phyloP scores from a whole-genome alignment of 1,139 yeast species.

The Insectozyma bohioensis region DNA sequence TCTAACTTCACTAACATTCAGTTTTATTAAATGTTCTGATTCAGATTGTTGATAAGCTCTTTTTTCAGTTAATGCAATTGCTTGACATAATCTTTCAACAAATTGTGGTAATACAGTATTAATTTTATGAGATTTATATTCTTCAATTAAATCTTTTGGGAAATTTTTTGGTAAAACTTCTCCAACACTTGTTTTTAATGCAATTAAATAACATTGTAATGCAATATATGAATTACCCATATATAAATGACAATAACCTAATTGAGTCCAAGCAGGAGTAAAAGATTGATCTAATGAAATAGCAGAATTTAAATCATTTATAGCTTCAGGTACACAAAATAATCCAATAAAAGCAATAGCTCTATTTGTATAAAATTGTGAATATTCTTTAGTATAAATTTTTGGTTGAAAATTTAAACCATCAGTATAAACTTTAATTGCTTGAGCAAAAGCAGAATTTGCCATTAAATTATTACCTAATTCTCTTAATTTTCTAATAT shows the following conservation, averaged over 20 bases:
- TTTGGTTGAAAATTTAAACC: constrained; percentile 27
- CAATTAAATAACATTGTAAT: constrained; percentile 33
- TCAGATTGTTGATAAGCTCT: constrained; percentile 42
- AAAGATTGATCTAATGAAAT: constrained; percentile 31
- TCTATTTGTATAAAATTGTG: constrained; percentile 41
- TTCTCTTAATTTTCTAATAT: constrained; percentile 31
- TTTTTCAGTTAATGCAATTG: constrained; percentile 38
- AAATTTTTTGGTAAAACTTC: constrained; percentile 30
- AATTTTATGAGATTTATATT: constrained; percentile 24
- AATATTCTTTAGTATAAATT: constrained; percentile 20
- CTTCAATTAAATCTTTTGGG: constrained; percentile 18
- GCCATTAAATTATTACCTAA: constrained; percentile 45
- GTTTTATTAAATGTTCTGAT: constrained; percentile 21
- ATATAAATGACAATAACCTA: constrained; percentile 46
- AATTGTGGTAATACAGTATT: constrained; percentile 39
- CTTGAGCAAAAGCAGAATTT: constrained; percentile 40
- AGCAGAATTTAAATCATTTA: constrained; percentile 37
- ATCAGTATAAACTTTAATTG: constrained; percentile 40
- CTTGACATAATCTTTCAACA: constrained; percentile 35
- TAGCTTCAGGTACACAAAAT: constrained; percentile 44
- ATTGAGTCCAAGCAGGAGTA: constrained; percentile 48
- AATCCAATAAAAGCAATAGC: constrained; percentile 47
- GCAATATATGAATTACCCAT: constrained; percentile 40
- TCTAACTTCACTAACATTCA: constrained; percentile 28
- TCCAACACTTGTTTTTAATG: constrained; percentile 33